These are phyloP conservation scores for Yarrowia galli DNA, from an alignment of 1,139 yeast species.

Conservation along the genomic window DNA sequence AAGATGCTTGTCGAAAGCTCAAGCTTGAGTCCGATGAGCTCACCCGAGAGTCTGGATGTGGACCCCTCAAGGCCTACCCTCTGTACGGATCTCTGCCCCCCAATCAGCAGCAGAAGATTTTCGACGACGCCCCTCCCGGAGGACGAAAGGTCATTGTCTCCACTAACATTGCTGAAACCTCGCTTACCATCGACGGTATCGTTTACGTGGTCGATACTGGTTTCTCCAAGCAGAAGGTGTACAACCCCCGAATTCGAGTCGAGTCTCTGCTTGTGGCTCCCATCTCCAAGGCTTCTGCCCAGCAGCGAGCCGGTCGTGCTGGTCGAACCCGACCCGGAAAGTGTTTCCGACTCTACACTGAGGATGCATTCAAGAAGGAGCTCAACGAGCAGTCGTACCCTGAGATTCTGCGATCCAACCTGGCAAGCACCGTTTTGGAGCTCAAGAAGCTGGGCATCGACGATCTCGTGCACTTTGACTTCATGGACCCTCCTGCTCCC, in stretches of 20 bases:
- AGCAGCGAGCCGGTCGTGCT: slow-evolving; percentile 99
- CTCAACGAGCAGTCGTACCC: slow-evolving; percentile 95
- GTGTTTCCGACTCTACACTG: slow-evolving; percentile 94
- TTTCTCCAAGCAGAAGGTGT: slow-evolving; percentile 93
- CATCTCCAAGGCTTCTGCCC: slow-evolving; percentile 95
- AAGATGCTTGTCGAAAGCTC: slow-evolving; percentile 92
- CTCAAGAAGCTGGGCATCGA: slow-evolving; percentile 92
- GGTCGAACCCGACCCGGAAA: slow-evolving; percentile 99
- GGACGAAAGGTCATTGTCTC: slow-evolving; percentile 93
- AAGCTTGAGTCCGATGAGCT: slow-evolving; percentile 87
- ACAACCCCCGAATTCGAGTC: slow-evolving; percentile 94
- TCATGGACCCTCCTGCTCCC: slow-evolving; percentile 99
- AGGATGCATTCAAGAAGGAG: slow-evolving; percentile 94
- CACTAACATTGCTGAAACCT: slow-evolving; percentile 98
- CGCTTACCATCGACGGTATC: slow-evolving; percentile 95
- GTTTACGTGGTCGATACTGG: slow-evolving; percentile 99
- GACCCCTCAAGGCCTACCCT: slow-evolving; percentile 89
- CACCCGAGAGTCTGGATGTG: slow-evolving; percentile 85
- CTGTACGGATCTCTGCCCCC: slow-evolving; percentile 97
- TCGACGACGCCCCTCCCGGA: slow-evolving; percentile 87
- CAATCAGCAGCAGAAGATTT: slow-evolving; percentile 89
- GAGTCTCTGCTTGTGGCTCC: slow-evolving; percentile 95
- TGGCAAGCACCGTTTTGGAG: slow-evolving; percentile 90
- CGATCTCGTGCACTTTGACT: slow-evolving; percentile 96
- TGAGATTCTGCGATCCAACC: slow-evolving; percentile 87